phyloP scores from a whole-genome alignment of 257 asterid species.

The Nicotiana tomentosiformis region DNA sequence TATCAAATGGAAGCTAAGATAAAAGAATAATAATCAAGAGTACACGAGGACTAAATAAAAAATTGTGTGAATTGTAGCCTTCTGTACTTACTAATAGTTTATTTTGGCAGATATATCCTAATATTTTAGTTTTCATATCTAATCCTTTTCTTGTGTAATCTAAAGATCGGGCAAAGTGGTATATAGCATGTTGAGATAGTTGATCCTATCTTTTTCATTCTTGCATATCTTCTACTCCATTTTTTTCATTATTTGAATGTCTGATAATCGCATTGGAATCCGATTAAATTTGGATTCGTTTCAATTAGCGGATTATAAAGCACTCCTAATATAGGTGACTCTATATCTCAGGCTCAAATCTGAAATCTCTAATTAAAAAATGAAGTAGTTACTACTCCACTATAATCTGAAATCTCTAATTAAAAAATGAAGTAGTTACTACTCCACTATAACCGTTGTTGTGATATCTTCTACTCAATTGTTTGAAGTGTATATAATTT shows the following conservation, averaged over 20 bases:
- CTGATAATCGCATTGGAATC: accelerated
- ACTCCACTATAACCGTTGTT: no score
- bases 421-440: no score
- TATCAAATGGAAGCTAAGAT: not conserved
- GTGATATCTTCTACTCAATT: no score
- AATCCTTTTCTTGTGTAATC: not conserved
- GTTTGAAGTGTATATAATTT: no score
- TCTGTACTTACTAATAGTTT: not conserved
- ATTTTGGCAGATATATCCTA: not conserved
- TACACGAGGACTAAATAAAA: not conserved
- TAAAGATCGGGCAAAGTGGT: conserved; percentile 7
- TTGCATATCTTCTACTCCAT: not conserved
- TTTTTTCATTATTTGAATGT: no score
- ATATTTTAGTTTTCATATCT: conserved; percentile 6
- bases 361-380: no score
- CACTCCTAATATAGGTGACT: no score
- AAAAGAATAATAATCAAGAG: not conserved
- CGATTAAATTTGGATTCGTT: no score
- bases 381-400: no score
- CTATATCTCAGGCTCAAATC: no score
- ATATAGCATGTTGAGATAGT: conserved; percentile 10
- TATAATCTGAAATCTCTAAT: no score
- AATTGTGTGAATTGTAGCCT: not conserved
- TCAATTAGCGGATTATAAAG: no score
- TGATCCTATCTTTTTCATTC: conserved; percentile 23